Evolutionary conservation across 2,329 filamentous ascomycete genomes (phyloP).

Genomic region (Allantophomopsis cytisporea): DNA sequence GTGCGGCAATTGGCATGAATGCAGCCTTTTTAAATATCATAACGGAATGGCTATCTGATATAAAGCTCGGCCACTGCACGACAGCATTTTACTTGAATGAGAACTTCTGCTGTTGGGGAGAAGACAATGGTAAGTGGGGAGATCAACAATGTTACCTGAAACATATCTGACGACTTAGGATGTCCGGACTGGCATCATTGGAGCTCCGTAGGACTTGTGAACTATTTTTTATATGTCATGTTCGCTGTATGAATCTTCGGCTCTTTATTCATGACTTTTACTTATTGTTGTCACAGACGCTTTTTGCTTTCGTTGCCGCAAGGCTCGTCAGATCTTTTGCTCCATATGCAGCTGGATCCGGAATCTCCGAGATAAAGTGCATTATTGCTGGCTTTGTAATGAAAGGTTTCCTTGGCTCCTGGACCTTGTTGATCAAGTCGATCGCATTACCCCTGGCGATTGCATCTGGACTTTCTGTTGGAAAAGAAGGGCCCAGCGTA

Average conservation of each 20-base stretch:
- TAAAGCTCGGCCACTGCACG: slow-evolving; percentile 91
- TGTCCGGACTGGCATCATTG: slow-evolving; percentile 84
- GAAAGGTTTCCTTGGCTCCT: slow-evolving; percentile 90
- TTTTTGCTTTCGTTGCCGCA: slow-evolving; percentile 74
- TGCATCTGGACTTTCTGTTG: slow-evolving; percentile 84
- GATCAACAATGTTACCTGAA: neutral
- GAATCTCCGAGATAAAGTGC: slow-evolving; percentile 98
- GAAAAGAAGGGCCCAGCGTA: slow-evolving; percentile 96
- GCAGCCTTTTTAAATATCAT: slow-evolving; percentile 89
- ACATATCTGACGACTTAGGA: slow-evolving; percentile 30
- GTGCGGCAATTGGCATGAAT: slow-evolving; percentile 84
- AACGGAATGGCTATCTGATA: slow-evolving; percentile 91
- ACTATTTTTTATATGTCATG: slow-evolving; percentile 79
- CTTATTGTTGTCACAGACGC: slow-evolving; percentile 30
- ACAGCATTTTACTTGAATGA: slow-evolving; percentile 97
- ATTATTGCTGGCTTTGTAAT: slow-evolving; percentile 98
- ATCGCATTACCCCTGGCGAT: slow-evolving; percentile 84
- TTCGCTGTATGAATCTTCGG: slow-evolving; percentile 49
- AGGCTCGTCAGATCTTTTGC: slow-evolving; percentile 82
- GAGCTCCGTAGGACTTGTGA: slow-evolving; percentile 64
- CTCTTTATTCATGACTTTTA: neutral
- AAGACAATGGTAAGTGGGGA: slow-evolving; percentile 53
- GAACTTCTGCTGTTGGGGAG: slow-evolving; percentile 95
- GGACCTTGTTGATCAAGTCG: slow-evolving; percentile 90
- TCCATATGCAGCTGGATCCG: slow-evolving; percentile 90